Evolutionary conservation across 495 filamentous ascomycete species (phyloP), one percentile per base, ranked within the genome.

Genomic region (Venustampulla echinocandica): DNA sequence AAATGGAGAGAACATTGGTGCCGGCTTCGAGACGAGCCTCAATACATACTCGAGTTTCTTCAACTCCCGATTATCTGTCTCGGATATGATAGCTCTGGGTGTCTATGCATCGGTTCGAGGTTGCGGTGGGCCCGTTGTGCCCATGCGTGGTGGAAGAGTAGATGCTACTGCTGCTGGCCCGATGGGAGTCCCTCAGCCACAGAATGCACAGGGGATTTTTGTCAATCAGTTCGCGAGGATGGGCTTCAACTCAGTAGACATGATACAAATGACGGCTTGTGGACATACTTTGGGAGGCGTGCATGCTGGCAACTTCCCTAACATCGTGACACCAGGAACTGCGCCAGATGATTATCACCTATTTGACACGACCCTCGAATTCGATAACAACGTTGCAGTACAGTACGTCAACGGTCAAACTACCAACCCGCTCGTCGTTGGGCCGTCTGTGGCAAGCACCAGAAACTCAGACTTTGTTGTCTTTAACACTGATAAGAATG

Each of bases 221-320:
- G 55, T 65, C 39, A 63, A 68, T 33, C 74, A 78, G 52, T 81
- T 80, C 51, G 30, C 59, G 18, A 69, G 76, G 44, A 76, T 79
- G 65, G 78, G 78, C 10, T 81, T 78, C 58, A 69, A 58, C 37
- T 53, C 42, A 7, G 61, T 65, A 1, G 73, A 81, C 49, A 79
- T 79, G 73, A 79, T 82, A 37, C 69, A 73, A 49, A 63, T 78
- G 39, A 71, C 69, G 10, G 79, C 77, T 14, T 82, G 79, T 47
- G 79, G 79, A 1, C 79, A 82, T 55, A 73, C 74, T 2, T 61
- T 82, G 24, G 79, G 79, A 18, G 74, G 75, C 15, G 77, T 81
- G 5, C 79, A 83, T 59, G 65, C 64, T 4, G 55, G 46, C 9
- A 66, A 75, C 45, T 80, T 80, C 50, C 71, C 75, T 1, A 59